Base-by-base conservation (phyloP, 345 rosid genomes). In the Hypericum perforatum region DNA sequence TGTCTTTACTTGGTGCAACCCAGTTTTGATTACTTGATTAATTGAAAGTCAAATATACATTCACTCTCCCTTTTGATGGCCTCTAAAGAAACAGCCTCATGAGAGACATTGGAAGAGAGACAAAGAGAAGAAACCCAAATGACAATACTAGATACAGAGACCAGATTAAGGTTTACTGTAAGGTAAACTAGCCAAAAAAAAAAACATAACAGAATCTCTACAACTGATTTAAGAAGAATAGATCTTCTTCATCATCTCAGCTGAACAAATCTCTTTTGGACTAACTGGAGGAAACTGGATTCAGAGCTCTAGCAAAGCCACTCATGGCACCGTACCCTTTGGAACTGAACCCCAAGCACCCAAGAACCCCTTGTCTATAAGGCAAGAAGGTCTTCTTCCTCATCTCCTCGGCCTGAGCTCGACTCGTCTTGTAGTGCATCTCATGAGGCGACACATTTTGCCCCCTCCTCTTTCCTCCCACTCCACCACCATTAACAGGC, bases 371-470 rank as follows among this genome's bases (percentile, higher is more conserved):
- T 69, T 92, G 95, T 53, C 90, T 77, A 66, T 92, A 92, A 29
- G 98, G 98, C 72, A 92, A 77, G 59, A 74, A 88, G 0, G 98
- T 92, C 74, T 74, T 88, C 84, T 85, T 92, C 80, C 80, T 92
- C 97, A 92, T 70, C 75, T 88, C 98, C 68, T 88, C 97, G 8
- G 95, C 90, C 38, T 92, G 98, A 22, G 96, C 96, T 75, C 90
- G 77, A 49, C 82, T 83, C 6, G 85, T 72, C 6, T 88, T 88
- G 76, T 92, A 92, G 73, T 88, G 98, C 43, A 92, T 22, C 75
- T 92, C 98, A 44, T 88, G 98, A 0, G 96, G 82, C 16, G 98
- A 92, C 8, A 32, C 15, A 13, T 76, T 74, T 6, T 89, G 89
- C 16, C 70, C 63, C 52, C 95, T 66, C 75, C 86, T 75, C 59